Percentiles rank a stretch among this genome's conserved stretches.
Evolutionary conservation across 768 basidiomycete genomes (phyloP).

Genomic region (Lentinula detonsa): DNA sequence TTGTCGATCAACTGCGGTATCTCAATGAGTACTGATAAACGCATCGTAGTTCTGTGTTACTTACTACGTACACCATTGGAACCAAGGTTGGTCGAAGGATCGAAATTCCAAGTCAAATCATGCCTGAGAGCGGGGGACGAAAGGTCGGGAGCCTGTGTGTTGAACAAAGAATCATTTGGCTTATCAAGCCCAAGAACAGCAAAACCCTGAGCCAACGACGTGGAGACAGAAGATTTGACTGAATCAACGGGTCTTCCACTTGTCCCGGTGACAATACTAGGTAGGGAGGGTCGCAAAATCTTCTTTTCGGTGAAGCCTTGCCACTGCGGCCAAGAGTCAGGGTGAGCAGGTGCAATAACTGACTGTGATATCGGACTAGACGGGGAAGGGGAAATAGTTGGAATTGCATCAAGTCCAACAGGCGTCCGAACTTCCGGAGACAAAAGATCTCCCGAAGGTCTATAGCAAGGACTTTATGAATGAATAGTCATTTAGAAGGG

Average conservation of each 20-base stretch:
- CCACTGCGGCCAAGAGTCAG: neutral
- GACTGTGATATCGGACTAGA: conserved; percentile 1
- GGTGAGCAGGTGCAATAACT: neutral
- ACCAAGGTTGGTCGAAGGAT: neutral
- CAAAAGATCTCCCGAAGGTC: neutral
- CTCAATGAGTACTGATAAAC: neutral
- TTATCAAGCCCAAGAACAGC: neutral
- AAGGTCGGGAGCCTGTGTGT: neutral
- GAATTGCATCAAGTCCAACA: neutral
- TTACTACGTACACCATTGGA: neutral
- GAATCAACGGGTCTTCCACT: neutral
- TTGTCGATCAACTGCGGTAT: neutral
- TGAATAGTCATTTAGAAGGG: neutral
- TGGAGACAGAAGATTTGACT: neutral
- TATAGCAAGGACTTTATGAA: neutral
- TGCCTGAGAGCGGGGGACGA: neutral
- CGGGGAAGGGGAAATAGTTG: neutral
- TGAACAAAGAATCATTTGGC: neutral
- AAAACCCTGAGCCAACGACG: neutral
- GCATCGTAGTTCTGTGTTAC: neutral
- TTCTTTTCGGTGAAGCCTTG: too few species aligned
- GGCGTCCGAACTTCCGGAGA: conserved; percentile 1
- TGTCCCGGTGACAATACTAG: neutral
- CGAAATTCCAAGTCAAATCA: neutral
- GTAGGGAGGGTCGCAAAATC: neutral